Evolutionary conservation across 306 rosid species (phyloP).

Genomic region (Vigna reflexopilosa): DNA sequence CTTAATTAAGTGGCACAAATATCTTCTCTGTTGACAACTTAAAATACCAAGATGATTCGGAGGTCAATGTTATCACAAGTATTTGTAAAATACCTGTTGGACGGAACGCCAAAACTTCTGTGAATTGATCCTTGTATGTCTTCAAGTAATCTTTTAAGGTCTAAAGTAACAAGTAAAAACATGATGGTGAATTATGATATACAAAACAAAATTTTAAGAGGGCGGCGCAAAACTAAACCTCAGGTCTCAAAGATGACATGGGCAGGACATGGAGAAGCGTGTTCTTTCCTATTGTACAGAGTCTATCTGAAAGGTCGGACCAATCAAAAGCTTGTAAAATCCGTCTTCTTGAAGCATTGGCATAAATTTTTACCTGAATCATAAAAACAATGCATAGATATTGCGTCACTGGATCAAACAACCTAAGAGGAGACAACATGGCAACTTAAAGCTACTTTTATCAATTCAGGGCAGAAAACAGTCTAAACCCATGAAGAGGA

Average conservation of each 20-base stretch:
- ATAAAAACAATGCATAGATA: conserved; percentile 14
- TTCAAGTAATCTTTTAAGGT: conserved; percentile 57
- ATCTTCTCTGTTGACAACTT: conserved; percentile 9
- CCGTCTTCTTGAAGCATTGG: conserved; percentile 62
- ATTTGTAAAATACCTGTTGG: conserved; percentile 55
- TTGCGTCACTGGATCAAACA: conserved; percentile 13
- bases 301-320: conserved; percentile 54
- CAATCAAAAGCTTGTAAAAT: conserved; percentile 58
- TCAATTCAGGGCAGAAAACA: conserved; percentile 22
- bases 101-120: conserved; percentile 62
- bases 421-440: not conserved
- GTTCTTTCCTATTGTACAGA: conserved; percentile 55
- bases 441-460: conserved; percentile 28
- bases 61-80: conserved; percentile 26
- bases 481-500: conserved; percentile 24
- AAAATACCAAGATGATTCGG: conserved; percentile 14
- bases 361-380: conserved; percentile 56
- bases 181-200: conserved; percentile 18
- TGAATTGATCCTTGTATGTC: conserved; percentile 56
- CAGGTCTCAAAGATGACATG: conserved; percentile 57
- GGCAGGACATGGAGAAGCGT: conserved; percentile 65
- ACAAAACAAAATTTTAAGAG: conserved; percentile 5
- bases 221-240: conserved; percentile 46
- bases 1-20: not conserved
- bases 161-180: conserved; percentile 44